Percentiles rank a stretch among this genome's conserved stretches.
phyloP scores from a whole-genome alignment of 2,329 filamentous ascomycete genomes.

The Chalara sp. region DNA sequence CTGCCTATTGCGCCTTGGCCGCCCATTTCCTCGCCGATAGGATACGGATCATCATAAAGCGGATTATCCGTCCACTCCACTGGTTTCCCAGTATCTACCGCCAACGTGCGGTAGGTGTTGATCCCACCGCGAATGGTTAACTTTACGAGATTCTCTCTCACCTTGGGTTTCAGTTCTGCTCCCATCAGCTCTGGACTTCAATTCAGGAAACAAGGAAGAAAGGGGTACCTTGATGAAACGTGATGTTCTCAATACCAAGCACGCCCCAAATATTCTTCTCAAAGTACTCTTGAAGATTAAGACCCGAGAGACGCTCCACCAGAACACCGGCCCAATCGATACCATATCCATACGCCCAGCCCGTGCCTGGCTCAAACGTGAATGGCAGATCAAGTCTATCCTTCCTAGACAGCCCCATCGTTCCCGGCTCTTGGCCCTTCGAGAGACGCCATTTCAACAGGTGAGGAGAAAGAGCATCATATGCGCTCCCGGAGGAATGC shows the following conservation, averaged over 20 bases:
- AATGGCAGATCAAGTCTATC: conserved; percentile 23
- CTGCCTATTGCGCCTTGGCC: not conserved
- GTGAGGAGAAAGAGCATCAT: conserved; percentile 5
- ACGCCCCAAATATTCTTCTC: conserved; percentile 5
- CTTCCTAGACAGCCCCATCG: not conserved
- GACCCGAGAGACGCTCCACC: conserved; percentile 31
- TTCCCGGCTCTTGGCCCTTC: conserved; percentile 17
- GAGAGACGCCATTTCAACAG: conserved; percentile 14
- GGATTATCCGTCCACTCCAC: not conserved
- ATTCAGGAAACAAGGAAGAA: not conserved
- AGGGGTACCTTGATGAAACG: not conserved
- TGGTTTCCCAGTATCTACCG: not conserved
- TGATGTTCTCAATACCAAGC: not conserved
- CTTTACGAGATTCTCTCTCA: not conserved
- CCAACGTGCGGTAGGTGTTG: not conserved
- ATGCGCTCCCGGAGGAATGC: conserved; percentile 10
- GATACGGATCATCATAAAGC: not conserved
- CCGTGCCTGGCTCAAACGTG: conserved; percentile 56
- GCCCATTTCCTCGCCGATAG: not conserved
- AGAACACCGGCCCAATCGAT: conserved; percentile 48
- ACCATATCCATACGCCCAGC: conserved; percentile 49
- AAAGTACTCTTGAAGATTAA: conserved; percentile 8
- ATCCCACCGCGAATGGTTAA: not conserved
- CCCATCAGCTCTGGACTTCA: not conserved
- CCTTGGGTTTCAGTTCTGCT: not conserved